phyloP scores from a whole-genome alignment of 2,329 filamentous ascomycete species.

The Colletotrichum sp. region DNA sequence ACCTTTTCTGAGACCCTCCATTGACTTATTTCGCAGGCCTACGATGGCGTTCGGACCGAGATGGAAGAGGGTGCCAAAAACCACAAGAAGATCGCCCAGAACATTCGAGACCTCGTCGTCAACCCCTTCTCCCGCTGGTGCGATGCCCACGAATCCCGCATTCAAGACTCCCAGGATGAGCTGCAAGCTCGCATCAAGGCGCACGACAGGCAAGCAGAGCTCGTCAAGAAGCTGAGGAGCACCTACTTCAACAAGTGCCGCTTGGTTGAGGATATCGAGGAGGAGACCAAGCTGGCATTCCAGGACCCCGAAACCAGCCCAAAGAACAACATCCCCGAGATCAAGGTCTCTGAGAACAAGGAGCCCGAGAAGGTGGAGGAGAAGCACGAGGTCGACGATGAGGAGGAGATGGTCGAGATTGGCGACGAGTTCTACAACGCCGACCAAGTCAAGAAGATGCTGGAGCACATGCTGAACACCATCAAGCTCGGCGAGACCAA shows the following conservation, averaged over 20 bases:
- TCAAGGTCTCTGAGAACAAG: conserved; percentile 80
- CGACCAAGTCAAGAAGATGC: conserved; percentile 89
- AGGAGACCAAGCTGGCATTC: conserved; percentile 98
- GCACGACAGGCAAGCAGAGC: conserved; percentile 89
- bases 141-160: conserved; percentile 88
- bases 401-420: conserved; percentile 86
- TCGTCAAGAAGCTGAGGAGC: conserved; percentile 90
- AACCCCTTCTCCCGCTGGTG: conserved; percentile 96
- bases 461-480: conserved; percentile 83
- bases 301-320: conserved; percentile 82
- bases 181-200: conserved; percentile 89
- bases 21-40: conserved; percentile 65
- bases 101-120: conserved; percentile 94
- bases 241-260: conserved; percentile 99
- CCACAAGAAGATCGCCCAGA: conserved; percentile 95
- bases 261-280: conserved; percentile 92
- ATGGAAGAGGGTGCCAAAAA: conserved; percentile 90
- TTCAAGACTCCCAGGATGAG: conserved; percentile 95
- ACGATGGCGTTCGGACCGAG: conserved; percentile 89
- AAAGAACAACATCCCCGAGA: conserved; percentile 75
- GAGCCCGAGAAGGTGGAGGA: conserved; percentile 48
- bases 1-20: conserved; percentile 1
- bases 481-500: conserved; percentile 91
- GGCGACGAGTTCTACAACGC: conserved; percentile 86
- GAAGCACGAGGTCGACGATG: conserved; percentile 63